Evolutionary conservation across 139 green algal genomes (phyloP), one percentile per base, ranked within the genome.

Genomic region (Chlorella ohadii): DNA sequence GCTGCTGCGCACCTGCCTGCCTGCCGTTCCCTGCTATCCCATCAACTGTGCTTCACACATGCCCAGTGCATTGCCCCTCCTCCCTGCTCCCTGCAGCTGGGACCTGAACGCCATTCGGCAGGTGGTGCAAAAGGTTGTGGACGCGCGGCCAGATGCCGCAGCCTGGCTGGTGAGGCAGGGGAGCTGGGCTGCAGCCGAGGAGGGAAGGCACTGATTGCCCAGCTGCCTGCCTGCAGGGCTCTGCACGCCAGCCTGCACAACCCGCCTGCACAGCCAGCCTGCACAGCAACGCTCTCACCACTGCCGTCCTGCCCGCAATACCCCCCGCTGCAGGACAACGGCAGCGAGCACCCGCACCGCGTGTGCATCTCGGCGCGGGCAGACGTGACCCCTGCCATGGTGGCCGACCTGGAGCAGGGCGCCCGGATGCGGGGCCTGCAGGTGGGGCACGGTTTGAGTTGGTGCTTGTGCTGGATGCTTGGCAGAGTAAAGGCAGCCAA

Each of bases 301-400:
- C n/a, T n/a, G n/a, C n/a, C n/a, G n/a, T n/a, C n/a, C n/a, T n/a
- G n/a, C n/a, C n/a, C n/a, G n/a, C n/a, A n/a, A n/a, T n/a, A 25
- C n/a, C 22, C 76, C 78, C 20, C 79, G 92, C 63, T 93, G 86
- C 88, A 97, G 55, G 95, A 98, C 78, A 85, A 96, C 70, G 95
- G 95, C 73, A 91, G 74, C 31, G 95, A 98, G 90, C 95, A 98
- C 86, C 94, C 93, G 4, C 96, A 98, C 90, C 93, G 96, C 73
- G 92, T 83, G 57, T 82, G 76, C 76, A 82, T 82, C 76, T 70
- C 47, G 36, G 15, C 36, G 3, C 57, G 59, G 27, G 76, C 76
- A 12, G 76, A 82, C 38, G 27, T 72, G 1, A 82, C 76, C 0
- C 36, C 76, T 27, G 12, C 36, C 25, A 34, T 82, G 12, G 36